phyloP scores from a whole-genome alignment of 1,284 basidiomycete genomes.

The Tilletiopsis washingtonensis region DNA sequence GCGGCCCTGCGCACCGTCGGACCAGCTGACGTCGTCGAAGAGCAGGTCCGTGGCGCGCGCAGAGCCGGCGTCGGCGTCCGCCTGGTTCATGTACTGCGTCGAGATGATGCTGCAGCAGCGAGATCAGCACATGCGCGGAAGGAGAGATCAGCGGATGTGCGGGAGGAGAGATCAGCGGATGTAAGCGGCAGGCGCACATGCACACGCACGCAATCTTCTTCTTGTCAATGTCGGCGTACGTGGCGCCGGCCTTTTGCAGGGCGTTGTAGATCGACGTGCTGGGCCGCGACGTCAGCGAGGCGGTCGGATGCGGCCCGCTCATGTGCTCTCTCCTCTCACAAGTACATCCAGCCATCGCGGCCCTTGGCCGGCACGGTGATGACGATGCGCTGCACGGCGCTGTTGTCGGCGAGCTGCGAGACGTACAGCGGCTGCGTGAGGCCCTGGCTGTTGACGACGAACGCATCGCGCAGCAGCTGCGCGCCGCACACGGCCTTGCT shows the following conservation, averaged over 20 bases:
- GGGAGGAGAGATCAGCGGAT: too few species aligned
- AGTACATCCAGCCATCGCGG: constrained; percentile 3
- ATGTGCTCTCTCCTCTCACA: too few species aligned
- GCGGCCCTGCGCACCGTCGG: background rate
- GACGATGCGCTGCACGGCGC: background rate
- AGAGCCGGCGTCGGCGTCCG: background rate
- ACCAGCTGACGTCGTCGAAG: background rate
- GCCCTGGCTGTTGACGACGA: background rate
- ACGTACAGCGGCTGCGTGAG: constrained; percentile 1
- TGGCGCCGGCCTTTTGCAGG: background rate
- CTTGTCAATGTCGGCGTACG: constrained; percentile 1
- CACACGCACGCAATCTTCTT: constrained; percentile 1
- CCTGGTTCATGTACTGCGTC: background rate
- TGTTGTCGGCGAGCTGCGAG: background rate
- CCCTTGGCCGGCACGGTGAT: constrained; percentile 1
- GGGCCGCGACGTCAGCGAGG: too few species aligned
- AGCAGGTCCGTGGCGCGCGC: background rate
- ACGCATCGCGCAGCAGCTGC: background rate
- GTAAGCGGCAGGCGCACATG: too few species aligned
- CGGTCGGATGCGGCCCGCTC: too few species aligned
- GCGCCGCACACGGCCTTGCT: constrained; percentile 1
- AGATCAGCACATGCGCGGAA: too few species aligned
- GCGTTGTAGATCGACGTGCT: background rate
- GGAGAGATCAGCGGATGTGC: too few species aligned
- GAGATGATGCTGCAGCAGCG: too few species aligned